phyloP scores from a whole-genome alignment of 2,329 filamentous ascomycete species.

The Pseudogymnoascus sp. region DNA sequence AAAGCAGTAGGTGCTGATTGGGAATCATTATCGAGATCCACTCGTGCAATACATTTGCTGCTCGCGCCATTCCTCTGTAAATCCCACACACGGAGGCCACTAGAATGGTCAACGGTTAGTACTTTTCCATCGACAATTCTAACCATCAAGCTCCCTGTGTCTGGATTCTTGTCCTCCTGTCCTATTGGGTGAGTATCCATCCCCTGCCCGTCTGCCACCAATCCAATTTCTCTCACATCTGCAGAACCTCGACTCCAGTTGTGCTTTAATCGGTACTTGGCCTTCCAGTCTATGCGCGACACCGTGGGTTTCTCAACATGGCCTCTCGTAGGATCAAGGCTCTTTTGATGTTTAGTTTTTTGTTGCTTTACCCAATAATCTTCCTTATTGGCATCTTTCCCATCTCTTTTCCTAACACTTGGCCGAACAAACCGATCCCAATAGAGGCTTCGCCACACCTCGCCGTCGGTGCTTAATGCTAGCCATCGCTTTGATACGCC shows the following conservation, averaged over 20 bases:
- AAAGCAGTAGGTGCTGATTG: constrained; percentile 15
- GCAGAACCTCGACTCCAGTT: constrained; percentile 87
- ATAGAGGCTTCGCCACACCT: constrained; percentile 87
- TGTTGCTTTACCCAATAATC: neutral
- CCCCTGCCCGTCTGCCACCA: constrained; percentile 41
- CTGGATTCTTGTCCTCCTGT: constrained; percentile 28
- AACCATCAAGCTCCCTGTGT: constrained; percentile 59
- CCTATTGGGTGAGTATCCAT: neutral
- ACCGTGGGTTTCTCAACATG: neutral
- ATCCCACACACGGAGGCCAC: constrained; percentile 73
- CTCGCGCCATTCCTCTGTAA: constrained; percentile 56
- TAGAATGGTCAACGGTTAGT: constrained; percentile 63
- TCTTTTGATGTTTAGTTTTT: constrained; percentile 43
- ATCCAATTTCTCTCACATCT: constrained; percentile 65
- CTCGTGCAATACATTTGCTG: constrained; percentile 35
- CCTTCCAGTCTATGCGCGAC: constrained; percentile 66
- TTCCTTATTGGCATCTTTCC: constrained; percentile 10
- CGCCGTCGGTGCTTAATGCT: constrained; percentile 67
- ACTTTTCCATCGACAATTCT: constrained; percentile 71
- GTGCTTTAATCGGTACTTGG: constrained; percentile 77
- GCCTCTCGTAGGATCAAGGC: constrained; percentile 42
- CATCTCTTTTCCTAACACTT: neutral
- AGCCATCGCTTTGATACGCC: constrained; percentile 70
- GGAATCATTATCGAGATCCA: neutral
- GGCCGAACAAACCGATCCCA: constrained; percentile 82